Conservation (phyloP, 805 yeast species). For the Torulaspora franciscae region DNA sequence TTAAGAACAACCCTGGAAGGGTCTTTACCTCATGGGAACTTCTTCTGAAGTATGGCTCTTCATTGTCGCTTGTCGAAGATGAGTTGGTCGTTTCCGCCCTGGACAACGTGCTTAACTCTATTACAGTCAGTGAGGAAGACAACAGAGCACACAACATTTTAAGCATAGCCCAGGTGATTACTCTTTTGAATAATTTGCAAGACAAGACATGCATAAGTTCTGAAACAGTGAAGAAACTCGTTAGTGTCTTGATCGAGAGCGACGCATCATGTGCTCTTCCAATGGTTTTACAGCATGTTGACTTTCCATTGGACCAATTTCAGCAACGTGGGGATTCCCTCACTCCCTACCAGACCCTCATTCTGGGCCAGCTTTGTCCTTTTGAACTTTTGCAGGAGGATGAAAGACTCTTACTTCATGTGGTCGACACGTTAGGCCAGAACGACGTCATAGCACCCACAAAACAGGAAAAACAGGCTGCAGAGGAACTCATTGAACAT, state of each 20-base stretch:
- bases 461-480: conserved; percentile 18
- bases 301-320: conserved; percentile 11
- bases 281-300: conserved; percentile 9
- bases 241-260: conserved; percentile 14
- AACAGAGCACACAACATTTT: conserved; percentile 20
- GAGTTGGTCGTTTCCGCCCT: conserved; percentile 32
- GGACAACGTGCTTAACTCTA: conserved; percentile 39
- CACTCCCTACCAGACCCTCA: conserved; percentile 19
- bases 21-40: conserved; percentile 48
- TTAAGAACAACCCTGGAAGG: conserved; percentile 49
- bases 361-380: conserved; percentile 12
- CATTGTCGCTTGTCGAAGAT: conserved; percentile 18
- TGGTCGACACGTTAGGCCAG: conserved; percentile 19
- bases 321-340: conserved; percentile 13
- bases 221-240: conserved; percentile 15
- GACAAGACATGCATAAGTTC: conserved; percentile 7
- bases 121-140: conserved; percentile 35
- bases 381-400: conserved; percentile 11
- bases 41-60: conserved; percentile 30
- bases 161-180: conserved; percentile 25
- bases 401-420: conserved; percentile 10
- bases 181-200: conserved; percentile 22
- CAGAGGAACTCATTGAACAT: conserved; percentile 3
- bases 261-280: conserved; percentile 15
- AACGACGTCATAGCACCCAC: conserved; percentile 8